Evolutionary conservation across 2,329 filamentous ascomycete species (phyloP).

Genomic region (Paraconiothyrium brasiliense): DNA sequence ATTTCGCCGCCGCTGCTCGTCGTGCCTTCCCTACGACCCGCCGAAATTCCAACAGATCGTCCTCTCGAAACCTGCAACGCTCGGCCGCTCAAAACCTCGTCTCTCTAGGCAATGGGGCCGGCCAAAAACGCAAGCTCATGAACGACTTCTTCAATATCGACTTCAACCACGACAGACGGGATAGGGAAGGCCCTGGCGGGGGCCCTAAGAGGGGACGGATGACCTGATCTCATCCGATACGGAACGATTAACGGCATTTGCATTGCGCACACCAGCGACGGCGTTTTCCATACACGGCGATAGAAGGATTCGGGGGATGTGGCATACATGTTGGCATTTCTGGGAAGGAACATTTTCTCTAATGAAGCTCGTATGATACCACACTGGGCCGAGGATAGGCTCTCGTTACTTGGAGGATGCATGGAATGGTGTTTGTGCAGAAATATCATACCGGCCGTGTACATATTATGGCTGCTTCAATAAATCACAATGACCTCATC

Average conservation of each 20-base stretch:
- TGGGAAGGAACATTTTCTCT: conserved; percentile 13
- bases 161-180: conserved; percentile 62
- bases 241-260: conserved; percentile 15
- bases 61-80: conserved; percentile 42
- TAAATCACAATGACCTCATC: neutral
- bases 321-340: conserved; percentile 14
- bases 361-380: conserved; percentile 16
- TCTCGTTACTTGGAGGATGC: conserved; percentile 8
- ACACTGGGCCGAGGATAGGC: conserved; percentile 12
- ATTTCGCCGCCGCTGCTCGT: conserved; percentile 42
- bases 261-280: conserved; percentile 19
- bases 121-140: conserved; percentile 76
- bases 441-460: neutral
- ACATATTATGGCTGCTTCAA: conserved; percentile 1
- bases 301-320: conserved; percentile 1
- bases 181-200: conserved; percentile 61
- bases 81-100: conserved; percentile 48
- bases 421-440: conserved; percentile 7
- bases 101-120: conserved; percentile 69
- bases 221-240: conserved; percentile 29
- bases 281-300: conserved; percentile 18
- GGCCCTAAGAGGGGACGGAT: conserved; percentile 52
- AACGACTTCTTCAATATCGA: conserved; percentile 79
- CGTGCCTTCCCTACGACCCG: conserved; percentile 45
- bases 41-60: conserved; percentile 48